A percentile compares a stretch with the other conserved stretches of the same genome.
These are phyloP conservation scores for Pseudogymnoascus sp. DNA, from an alignment of 2,329 filamentous ascomycete genomes.

Conservation along the genomic window DNA sequence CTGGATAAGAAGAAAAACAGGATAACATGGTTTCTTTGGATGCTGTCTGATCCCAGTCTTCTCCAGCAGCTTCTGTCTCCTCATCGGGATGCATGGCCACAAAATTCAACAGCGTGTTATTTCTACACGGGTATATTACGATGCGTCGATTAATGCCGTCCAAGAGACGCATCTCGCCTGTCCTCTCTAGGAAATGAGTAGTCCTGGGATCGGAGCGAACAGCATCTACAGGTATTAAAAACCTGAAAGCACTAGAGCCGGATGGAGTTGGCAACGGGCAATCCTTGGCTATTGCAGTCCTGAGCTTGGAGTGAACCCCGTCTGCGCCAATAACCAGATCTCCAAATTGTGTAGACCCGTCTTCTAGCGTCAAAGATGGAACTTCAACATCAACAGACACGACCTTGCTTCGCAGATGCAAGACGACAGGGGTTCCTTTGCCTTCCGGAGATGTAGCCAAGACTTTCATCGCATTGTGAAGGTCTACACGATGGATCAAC, in stretches of 20 bases:
- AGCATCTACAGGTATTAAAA: slow-evolving; percentile 11
- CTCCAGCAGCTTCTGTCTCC: slow-evolving; percentile 28
- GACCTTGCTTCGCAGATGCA: slow-evolving; percentile 38
- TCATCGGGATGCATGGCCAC: slow-evolving; percentile 43
- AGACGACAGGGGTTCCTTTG: slow-evolving; percentile 29
- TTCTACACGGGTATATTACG: slow-evolving; percentile 40
- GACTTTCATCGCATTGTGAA: slow-evolving; percentile 32
- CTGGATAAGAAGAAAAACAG: neutral
- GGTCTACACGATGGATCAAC: slow-evolving; percentile 33
- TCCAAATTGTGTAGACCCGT: slow-evolving; percentile 25
- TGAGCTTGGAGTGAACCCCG: slow-evolving; percentile 24
- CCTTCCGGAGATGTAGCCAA: slow-evolving; percentile 29
- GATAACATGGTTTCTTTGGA: neutral
- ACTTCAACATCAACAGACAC: slow-evolving; percentile 35
- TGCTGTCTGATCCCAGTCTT: neutral
- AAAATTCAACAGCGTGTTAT: slow-evolving; percentile 39
- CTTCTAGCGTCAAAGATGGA: slow-evolving; percentile 33
- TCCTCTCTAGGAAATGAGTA: slow-evolving; percentile 23
- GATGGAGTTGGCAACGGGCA: neutral
- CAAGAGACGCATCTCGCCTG: slow-evolving; percentile 32
- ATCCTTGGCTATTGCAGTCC: neutral
- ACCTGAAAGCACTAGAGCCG: neutral
- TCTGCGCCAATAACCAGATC: slow-evolving; percentile 34
- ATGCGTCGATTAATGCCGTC: slow-evolving; percentile 34
- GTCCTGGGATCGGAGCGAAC: slow-evolving; percentile 29